Base-by-base conservation (phyloP, 2,329 filamentous ascomycete genomes). In the Alternaria brassicicola region DNA sequence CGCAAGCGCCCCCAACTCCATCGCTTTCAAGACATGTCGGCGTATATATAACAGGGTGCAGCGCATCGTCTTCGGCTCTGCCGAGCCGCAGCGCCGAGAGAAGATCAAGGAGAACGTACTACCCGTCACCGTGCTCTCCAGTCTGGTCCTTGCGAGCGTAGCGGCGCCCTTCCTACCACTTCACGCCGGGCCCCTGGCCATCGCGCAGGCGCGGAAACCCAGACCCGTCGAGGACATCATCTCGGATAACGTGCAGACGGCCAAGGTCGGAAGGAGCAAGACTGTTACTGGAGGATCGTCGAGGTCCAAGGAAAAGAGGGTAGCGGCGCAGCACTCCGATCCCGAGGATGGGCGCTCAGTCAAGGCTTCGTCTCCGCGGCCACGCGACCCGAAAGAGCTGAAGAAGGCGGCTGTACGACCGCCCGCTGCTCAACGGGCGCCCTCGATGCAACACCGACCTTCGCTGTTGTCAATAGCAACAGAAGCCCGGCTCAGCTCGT, bases 21-120 rank as follows among this genome's bases (percentile, higher is more conserved):
- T 88, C 69, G 85, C 89, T 48, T 95, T 95, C 79, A 89, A 91
- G 79, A 94, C 90, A 48, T 94, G 91, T 73, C 86, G 90, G 59
- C 84, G 92, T 71, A 88, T 95, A 67, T 94, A 93, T 81, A 95
- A 95, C 79, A 92, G 92, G 78, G 90, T 95, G 36, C 91, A 95
- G 78, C 88, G 92, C 77, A 92, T 95, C 68, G 91, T 95, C 25
- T 95, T 95, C 76, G 91, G 91, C 19, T 83, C 90, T 23, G 84
- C 88, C 31, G 91, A 94, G 70, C 83, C 85, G 25, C 83, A 83
- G 59, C 85, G 88, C 57, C 83, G 87, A 64, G 89, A 92, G 68
- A 89, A 89, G 79, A 93, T 95, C 75, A 89, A 88, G 73, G 91
- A 94, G 77, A 95, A 95, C 75, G 84, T 90, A 6, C 78, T 94